These are phyloP conservation scores for Alternaria dauci DNA, from an alignment of 2,329 filamentous ascomycete genomes.

Conservation along the genomic window DNA sequence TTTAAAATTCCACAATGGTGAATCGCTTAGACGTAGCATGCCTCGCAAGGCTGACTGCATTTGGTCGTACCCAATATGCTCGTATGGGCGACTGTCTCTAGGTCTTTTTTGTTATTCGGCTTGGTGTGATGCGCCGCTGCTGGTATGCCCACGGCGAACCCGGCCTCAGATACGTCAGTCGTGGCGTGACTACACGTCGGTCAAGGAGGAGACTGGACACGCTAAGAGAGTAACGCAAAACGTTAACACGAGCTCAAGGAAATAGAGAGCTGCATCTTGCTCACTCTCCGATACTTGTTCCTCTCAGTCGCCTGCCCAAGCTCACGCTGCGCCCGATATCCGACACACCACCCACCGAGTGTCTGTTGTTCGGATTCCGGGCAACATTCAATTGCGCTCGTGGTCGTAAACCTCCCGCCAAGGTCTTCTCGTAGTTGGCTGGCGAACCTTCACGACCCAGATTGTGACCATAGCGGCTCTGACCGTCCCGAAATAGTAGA, in stretches of 20 bases:
- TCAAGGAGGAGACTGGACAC: slow-evolving; percentile 35
- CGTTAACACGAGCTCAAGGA: slow-evolving; percentile 28
- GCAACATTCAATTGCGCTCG: slow-evolving; percentile 38
- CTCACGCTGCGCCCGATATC: slow-evolving; percentile 42
- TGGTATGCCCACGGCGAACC: background rate
- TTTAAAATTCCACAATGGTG: slow-evolving; percentile 1
- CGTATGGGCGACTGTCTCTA: background rate
- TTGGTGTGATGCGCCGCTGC: background rate
- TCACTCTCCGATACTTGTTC: slow-evolving; percentile 47
- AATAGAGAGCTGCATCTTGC: slow-evolving; percentile 17
- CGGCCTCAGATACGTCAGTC: background rate
- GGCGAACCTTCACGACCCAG: slow-evolving; percentile 40
- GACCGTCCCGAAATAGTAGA: slow-evolving; percentile 38
- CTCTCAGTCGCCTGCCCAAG: slow-evolving; percentile 39
- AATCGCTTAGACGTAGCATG: background rate
- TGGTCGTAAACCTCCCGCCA: slow-evolving; percentile 31
- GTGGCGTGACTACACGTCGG: slow-evolving; percentile 17
- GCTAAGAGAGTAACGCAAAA: slow-evolving; percentile 33
- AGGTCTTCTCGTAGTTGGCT: slow-evolving; percentile 41
- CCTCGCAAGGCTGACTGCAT: background rate
- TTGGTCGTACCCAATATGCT: background rate
- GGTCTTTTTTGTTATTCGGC: background rate
- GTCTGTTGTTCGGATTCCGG: slow-evolving; percentile 38
- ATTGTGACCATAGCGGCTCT: slow-evolving; percentile 36
- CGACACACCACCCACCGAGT: slow-evolving; percentile 38